phyloP scores from a whole-genome alignment of 306 rosid genomes.

The Rosa lucieae region DNA sequence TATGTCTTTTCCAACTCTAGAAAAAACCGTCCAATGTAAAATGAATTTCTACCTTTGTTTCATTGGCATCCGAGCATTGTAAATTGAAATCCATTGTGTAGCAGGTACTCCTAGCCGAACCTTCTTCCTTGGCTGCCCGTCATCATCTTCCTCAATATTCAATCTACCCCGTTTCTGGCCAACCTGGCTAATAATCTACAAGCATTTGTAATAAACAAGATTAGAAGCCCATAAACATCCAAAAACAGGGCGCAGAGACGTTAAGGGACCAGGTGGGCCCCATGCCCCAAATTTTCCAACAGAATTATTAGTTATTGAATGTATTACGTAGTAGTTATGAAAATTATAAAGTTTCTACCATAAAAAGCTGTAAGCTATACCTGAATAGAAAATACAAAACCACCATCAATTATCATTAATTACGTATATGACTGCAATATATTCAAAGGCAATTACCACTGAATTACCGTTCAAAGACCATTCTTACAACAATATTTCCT shows the following conservation, averaged over 20 bases:
- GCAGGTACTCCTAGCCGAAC: conserved; percentile 93
- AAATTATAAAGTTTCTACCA: too few species aligned
- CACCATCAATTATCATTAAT: too few species aligned
- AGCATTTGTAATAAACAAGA: not conserved
- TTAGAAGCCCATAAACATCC: not conserved
- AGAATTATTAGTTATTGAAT: too few species aligned
- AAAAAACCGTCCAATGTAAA: not conserved
- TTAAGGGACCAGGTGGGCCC: too few species aligned
- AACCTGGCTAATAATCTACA: conserved; percentile 63
- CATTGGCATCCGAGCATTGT: conserved; percentile 91
- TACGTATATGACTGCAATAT: too few species aligned
- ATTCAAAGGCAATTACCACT: too few species aligned
- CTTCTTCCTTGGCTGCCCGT: conserved; percentile 86
- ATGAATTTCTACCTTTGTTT: conserved; percentile 70
- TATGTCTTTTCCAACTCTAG: not conserved
- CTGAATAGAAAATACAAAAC: too few species aligned
- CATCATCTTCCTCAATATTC: conserved; percentile 78
- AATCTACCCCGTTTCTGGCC: conserved; percentile 94
- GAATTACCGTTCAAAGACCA: too few species aligned
- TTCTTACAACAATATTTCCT: too few species aligned
- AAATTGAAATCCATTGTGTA: conserved; percentile 90
- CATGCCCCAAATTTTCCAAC: too few species aligned
- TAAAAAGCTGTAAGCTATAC: too few species aligned
- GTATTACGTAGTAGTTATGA: too few species aligned
- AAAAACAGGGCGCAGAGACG: not conserved